Conservation (phyloP, 2,329 filamentous ascomycete species). For the Tolypocladium paradoxum region DNA sequence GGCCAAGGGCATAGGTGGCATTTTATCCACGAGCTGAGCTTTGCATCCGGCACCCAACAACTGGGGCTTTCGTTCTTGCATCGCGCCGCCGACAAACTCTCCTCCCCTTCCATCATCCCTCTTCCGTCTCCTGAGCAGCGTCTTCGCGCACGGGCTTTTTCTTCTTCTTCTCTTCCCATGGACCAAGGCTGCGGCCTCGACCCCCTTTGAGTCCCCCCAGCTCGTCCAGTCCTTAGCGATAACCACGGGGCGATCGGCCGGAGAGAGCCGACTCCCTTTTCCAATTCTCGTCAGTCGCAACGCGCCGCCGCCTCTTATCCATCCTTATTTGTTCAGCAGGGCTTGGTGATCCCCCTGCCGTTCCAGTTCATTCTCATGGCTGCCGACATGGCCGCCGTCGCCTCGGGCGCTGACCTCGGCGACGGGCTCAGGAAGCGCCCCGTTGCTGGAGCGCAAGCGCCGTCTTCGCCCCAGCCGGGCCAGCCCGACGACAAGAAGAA, state of each 20-base stretch:
- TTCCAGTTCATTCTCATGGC: constrained; percentile 31
- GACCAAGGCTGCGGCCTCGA: background rate
- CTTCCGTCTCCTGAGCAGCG: constrained; percentile 2
- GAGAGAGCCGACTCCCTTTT: constrained; percentile 7
- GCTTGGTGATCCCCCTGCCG: background rate
- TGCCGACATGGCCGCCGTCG: constrained; percentile 42
- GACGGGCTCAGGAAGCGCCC: constrained; percentile 47
- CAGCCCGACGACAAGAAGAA: constrained; percentile 52
- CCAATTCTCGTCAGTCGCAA: background rate
- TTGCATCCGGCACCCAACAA: background rate
- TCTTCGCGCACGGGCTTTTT: constrained; percentile 4
- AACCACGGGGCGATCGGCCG: background rate
- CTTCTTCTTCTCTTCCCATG: constrained; percentile 9
- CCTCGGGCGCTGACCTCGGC: constrained; percentile 48
- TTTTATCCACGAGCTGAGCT: constrained; percentile 2
- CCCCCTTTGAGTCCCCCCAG: constrained; percentile 20
- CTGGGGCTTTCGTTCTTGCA: constrained; percentile 1
- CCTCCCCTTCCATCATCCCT: background rate
- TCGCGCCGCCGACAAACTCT: background rate
- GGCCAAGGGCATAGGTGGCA: constrained; percentile 3
- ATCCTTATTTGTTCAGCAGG: background rate
- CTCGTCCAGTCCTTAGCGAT: constrained; percentile 25
- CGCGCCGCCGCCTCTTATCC: constrained; percentile 1
- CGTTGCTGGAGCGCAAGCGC: constrained; percentile 24
- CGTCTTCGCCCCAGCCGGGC: constrained; percentile 22